These are phyloP conservation scores for Leucocoprinus sp. DNA, from an alignment of 768 basidiomycete genomes.

Conservation along the genomic window DNA sequence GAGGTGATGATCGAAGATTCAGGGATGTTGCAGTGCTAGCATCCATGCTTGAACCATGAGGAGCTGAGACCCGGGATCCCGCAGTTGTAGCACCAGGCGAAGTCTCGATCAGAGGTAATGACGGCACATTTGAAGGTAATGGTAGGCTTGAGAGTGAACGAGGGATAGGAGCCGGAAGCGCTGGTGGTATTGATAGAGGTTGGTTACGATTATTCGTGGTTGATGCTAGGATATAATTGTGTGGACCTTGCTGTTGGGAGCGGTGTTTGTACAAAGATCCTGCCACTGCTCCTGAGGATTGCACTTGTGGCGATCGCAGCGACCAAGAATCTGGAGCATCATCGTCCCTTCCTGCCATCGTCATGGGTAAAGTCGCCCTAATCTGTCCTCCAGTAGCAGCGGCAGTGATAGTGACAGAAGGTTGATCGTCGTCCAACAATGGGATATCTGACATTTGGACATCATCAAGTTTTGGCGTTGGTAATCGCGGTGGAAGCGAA, in stretches of 20 bases:
- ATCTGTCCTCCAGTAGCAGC: background rate
- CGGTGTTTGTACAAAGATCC: background rate
- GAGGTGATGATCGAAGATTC: too few species aligned
- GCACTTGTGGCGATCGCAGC: background rate
- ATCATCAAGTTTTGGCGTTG: conserved; percentile 8
- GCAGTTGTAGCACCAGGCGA: too few species aligned
- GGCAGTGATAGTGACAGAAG: background rate
- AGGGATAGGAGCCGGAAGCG: too few species aligned
- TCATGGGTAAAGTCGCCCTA: too few species aligned
- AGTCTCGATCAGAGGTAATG: too few species aligned
- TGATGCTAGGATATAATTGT: background rate
- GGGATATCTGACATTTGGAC: conserved; percentile 12
- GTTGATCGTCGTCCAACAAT: background rate
- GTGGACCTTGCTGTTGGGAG: background rate
- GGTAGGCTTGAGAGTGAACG: too few species aligned
- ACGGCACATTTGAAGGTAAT: too few species aligned
- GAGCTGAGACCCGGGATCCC: too few species aligned
- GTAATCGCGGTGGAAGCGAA: conserved; percentile 7
- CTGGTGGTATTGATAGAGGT: background rate
- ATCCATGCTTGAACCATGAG: too few species aligned
- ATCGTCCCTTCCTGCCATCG: too few species aligned
- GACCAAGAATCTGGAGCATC: too few species aligned
- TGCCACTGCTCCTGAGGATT: background rate
- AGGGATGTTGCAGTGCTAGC: too few species aligned
- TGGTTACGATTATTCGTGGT: background rate